Base-by-base conservation (phyloP, 768 basidiomycete species). In the Amanita subjunquillea region DNA sequence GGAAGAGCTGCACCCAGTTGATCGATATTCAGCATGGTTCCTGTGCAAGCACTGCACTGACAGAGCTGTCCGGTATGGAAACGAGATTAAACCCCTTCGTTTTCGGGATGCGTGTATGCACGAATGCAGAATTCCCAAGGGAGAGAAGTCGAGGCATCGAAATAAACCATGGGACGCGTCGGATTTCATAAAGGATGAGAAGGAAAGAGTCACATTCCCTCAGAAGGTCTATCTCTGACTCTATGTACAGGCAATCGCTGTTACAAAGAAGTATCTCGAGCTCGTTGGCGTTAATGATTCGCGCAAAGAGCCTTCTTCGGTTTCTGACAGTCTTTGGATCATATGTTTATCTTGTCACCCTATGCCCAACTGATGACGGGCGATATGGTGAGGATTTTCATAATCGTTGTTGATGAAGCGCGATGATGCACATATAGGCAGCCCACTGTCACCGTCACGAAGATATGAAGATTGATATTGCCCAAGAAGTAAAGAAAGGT, bases 401-500 rank as follows among this genome's bases (percentile, higher is more conserved):
- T 9, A 9, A 8, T 8, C 20, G 3, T 20, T 9, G 29, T 48
- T 41, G 7, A 42, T 17, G 36, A 13, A 29, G n/a, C 9, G 6
- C 45, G 25, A 37, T 29, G 22, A 38, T 22, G 8, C 9, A 4
- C 8, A 13, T 27, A 30, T 30, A 54, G 53, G 29, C 34, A 25
- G 23, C 29, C 8, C 53, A 54, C 47, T 47, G 27, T 20, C 53
- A 48, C 27, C 45, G 53, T 1, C 53, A 54, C 23, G 53, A 54
- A 4, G 39, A 37, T 25, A 48, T 54, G 46, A 37, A 54, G n/a
- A 40, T 54, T 27, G 36, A 20, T 12, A 6, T 34, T 3, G 3
- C 23, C 2, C 23, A 15, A 12, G 44, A 45, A n/a, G 12, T 6
- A 25, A 46, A 15, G 34, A 17, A 7, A 27, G 37, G 9, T 2